These are phyloP conservation scores for Tylopilus vinaceipallidus DNA, from an alignment of 768 basidiomycete species.

Conservation along the genomic window DNA sequence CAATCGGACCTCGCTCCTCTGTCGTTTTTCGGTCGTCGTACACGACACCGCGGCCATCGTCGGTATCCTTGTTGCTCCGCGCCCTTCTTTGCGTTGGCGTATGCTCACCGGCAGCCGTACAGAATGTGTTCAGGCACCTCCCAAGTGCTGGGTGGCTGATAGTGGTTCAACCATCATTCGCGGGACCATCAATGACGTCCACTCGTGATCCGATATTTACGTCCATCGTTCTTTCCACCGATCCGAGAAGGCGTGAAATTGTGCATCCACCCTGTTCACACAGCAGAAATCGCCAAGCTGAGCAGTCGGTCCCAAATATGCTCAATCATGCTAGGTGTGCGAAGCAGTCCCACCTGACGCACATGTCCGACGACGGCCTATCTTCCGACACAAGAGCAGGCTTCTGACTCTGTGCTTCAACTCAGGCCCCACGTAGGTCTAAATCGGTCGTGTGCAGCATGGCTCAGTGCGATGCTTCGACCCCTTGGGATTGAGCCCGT, in stretches of 20 bases:
- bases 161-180: background rate
- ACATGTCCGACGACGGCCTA: too few species aligned
- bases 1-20: background rate
- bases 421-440: background rate
- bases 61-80: background rate
- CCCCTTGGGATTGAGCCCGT: background rate
- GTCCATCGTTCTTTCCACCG: conserved; percentile 2
- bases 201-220: background rate
- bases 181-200: background rate
- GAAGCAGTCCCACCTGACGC: too few species aligned
- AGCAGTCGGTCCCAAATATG: too few species aligned
- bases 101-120: background rate
- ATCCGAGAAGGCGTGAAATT: background rate
- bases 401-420: background rate
- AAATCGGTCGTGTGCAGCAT: conserved; percentile 6
- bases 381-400: too few species aligned
- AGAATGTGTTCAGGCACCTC: background rate
- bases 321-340: too few species aligned
- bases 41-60: background rate
- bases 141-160: too few species aligned
- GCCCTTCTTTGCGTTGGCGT: background rate
- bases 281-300: conserved; percentile 1
- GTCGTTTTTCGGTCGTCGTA: background rate
- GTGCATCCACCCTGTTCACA: background rate
- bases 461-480: conserved; percentile 5